Percentiles rank a stretch among this genome's conserved stretches.
Conservation (phyloP, 2,329 filamentous ascomycete genomes). For the Zymoseptoria passerinii region DNA sequence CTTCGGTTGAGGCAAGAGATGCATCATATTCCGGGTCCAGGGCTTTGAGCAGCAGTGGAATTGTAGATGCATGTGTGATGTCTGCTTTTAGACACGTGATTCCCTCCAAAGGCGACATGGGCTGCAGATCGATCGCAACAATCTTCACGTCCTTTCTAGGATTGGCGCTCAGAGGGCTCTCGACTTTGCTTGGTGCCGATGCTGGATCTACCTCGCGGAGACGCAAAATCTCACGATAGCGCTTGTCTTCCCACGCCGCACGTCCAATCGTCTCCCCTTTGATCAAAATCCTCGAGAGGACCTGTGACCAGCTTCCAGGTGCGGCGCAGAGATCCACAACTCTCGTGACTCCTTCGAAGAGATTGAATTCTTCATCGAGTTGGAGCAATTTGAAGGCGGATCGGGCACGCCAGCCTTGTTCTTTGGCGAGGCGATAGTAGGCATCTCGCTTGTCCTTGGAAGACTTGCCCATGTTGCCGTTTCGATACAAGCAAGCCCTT, state of each 20-base stretch:
- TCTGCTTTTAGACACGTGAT: constrained; percentile 90
- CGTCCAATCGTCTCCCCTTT: constrained; percentile 86
- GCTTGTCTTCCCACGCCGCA: constrained; percentile 77
- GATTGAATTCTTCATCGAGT: constrained; percentile 90
- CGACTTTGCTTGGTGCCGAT: neutral
- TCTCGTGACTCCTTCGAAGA: constrained; percentile 81
- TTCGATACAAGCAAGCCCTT: neutral
- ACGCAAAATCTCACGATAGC: constrained; percentile 43
- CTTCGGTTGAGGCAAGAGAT: constrained; percentile 30
- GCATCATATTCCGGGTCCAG: constrained; percentile 59
- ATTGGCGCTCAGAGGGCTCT: constrained; percentile 1
- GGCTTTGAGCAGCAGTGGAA: constrained; percentile 77
- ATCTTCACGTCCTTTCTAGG: constrained; percentile 63
- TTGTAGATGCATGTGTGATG: constrained; percentile 93
- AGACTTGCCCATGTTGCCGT: constrained; percentile 55
- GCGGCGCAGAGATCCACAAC: constrained; percentile 96
- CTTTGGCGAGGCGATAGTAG: constrained; percentile 95
- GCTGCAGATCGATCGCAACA: constrained; percentile 90
- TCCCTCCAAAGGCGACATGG: constrained; percentile 86
- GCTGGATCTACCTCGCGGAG: constrained; percentile 6
- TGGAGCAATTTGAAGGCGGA: constrained; percentile 97
- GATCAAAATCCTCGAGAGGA: constrained; percentile 85
- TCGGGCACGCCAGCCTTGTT: constrained; percentile 94
- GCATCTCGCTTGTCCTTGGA: constrained; percentile 98
- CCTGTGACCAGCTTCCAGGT: constrained; percentile 94